These are phyloP conservation scores for Boletus edulis DNA, from an alignment of 768 basidiomycete genomes.

Conservation along the genomic window DNA sequence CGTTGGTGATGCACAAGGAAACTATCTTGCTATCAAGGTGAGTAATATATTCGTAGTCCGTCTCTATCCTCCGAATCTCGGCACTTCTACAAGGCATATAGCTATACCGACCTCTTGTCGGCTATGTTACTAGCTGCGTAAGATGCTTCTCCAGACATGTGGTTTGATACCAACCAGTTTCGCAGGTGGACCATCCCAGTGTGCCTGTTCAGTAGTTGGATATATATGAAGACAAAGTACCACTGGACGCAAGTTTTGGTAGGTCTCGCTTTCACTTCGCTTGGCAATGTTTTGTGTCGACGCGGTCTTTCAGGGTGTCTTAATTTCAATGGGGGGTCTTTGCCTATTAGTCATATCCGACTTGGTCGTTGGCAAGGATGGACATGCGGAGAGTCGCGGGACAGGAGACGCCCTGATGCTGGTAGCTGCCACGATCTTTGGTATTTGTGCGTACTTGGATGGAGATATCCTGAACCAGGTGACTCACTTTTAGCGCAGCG, in stretches of 20 bases:
- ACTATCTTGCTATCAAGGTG: conserved; percentile 80
- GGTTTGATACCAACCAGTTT: not conserved
- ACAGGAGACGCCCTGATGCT: conserved; percentile 87
- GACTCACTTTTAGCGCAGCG: conserved; percentile 41
- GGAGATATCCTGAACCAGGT: not conserved
- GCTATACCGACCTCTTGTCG: conserved; percentile 83
- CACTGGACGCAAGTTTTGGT: conserved; percentile 84
- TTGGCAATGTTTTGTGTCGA: not conserved
- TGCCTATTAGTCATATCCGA: conserved; percentile 80
- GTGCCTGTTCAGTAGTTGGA: conserved; percentile 75
- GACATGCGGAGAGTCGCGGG: conserved; percentile 55
- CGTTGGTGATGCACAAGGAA: conserved; percentile 79
- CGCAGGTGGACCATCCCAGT: conserved; percentile 83
- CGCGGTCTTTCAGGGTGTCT: conserved; percentile 50
- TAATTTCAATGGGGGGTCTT: conserved; percentile 69
- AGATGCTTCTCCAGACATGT: conserved; percentile 14
- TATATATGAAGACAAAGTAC: conserved; percentile 75
- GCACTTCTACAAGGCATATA: conserved; percentile 52
- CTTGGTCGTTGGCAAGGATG: conserved; percentile 70
- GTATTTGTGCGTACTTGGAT: conserved; percentile 58
- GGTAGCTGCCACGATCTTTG: conserved; percentile 80
- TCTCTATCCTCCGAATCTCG: not conserved
- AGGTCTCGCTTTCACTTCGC: conserved; percentile 7
- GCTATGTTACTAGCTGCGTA: conserved; percentile 91
- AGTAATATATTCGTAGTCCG: not conserved